Evolutionary conservation across 1,284 basidiomycete species (phyloP), one percentile per base, ranked within the genome.

Genomic region (Papiliotrema laurentii): DNA sequence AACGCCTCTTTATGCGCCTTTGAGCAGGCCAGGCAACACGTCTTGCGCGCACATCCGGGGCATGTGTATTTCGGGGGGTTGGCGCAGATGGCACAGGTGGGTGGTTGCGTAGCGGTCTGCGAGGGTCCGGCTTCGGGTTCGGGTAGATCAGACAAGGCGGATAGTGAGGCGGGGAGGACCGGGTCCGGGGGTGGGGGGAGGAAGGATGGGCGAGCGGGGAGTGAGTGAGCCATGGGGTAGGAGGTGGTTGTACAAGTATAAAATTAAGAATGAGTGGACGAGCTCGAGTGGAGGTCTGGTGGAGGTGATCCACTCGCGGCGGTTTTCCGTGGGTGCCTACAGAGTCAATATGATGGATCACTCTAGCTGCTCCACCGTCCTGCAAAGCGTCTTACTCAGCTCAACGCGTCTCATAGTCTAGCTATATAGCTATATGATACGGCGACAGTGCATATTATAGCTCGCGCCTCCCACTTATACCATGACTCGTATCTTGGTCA

Each of bases 11-110:
- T 92, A 75, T 92, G 89, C 11, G 75, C 61, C n/a, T 74, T 76
- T 3, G 85, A 84, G 64, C 89, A 92, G 1, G 77, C 59, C 2
- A 84, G 72, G 1, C 87, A 90, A 69, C 89, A 92, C 28, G 86
- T 86, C 38, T 78, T 79, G 24, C 75, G 74, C 3, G 74, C 61
- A 73, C 89, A 92, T 28, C 86, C 79, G 0, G 89, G 89, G 64
- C 89, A 92, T 45, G 84, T 89, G 77, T 92, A 92, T 60, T 80
- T 85, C 6, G 55, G 48, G 0, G 83, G 35, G 64, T 56, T 21
- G n/a, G 37, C n/a, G 53, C 64, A 67, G 43, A 62, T 45, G 5
- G 47, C 54, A 39, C 62, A 64, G 5, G 27, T 16, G 41, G 45
- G 21, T 11, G 41, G 21, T 11, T 43, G 18, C n/a, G 44, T 26